Percentiles rank a stretch among this genome's conserved stretches.
phyloP scores from a whole-genome alignment of 2,329 filamentous ascomycete species.

The Corinectria fuckeliana region DNA sequence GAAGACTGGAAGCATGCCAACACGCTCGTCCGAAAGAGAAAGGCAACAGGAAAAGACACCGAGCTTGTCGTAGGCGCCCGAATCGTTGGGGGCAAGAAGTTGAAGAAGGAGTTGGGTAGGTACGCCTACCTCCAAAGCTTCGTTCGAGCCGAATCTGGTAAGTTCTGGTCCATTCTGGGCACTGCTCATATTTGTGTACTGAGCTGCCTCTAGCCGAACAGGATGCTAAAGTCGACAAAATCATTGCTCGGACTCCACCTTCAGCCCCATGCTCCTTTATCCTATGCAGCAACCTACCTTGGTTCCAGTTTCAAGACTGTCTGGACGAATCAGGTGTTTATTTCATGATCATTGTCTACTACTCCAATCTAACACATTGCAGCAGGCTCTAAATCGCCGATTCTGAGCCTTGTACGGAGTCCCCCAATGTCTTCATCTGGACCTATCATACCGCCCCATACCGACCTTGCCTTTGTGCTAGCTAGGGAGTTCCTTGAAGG shows the following conservation, averaged over 20 bases:
- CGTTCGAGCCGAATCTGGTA: background rate
- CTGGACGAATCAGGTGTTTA: background rate
- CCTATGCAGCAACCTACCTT: background rate
- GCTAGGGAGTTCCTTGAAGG: background rate
- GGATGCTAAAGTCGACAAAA: too few relatives aligned
- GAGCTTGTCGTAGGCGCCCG: background rate
- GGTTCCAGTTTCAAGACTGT: background rate
- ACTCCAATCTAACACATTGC: background rate
- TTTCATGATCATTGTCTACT: background rate
- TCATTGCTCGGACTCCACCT: background rate
- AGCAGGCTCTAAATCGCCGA: background rate
- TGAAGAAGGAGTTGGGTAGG: constrained; percentile 1
- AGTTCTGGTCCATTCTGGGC: too few relatives aligned
- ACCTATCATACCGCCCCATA: background rate
- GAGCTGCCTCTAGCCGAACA: background rate
- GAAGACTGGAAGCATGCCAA: constrained; percentile 4
- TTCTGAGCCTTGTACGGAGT: too few relatives aligned
- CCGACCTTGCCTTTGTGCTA: background rate
- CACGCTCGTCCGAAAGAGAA: background rate
- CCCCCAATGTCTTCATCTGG: background rate
- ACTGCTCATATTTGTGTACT: too few relatives aligned
- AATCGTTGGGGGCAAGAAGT: background rate
- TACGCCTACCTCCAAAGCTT: background rate
- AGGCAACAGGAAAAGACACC: background rate
- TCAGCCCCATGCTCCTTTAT: background rate